Base-by-base conservation (phyloP, 768 basidiomycete genomes). In the Tubosaeta brunneosetosa region DNA sequence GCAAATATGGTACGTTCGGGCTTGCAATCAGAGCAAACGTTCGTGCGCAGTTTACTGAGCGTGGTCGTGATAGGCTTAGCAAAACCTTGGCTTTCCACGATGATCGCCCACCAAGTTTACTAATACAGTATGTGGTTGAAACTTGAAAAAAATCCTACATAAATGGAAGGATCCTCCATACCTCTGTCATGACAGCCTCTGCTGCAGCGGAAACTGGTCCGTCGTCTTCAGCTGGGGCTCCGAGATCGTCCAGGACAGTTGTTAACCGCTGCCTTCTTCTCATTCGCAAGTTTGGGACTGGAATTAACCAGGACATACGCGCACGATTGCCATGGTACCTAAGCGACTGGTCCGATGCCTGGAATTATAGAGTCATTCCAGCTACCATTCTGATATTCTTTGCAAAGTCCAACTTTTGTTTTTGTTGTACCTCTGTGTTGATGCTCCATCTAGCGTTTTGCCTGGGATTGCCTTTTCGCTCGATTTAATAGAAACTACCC, bases 401-500 rank as follows among this genome's bases (percentile, higher is more conserved):
- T 62, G 82, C 89, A 55, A 91, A 91, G 86, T 89, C 64, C 50
- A 82, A 37, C 70, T 33, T 44, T 47, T 31, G 9, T 48, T n/a
- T 22, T 3, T 19, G 33, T 40, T 27, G 11, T 37, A 19, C 42
- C 50, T 38, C 22, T 19, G 4, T 14, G 33, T 12, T 40, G 38
- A 41, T 26, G 33, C 16, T 2, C 48, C 31, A 13, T 47, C 5
- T 59, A 88, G 88, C 57, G 83, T 93, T n/a, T 76, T 94, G 16
- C 91, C 93, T 14, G 91, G 88, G 9, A 86, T 94, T 42, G 93
- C 94, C 2, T 97, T 97, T 67, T 92, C 91, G 19, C 67, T 97
- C 48, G 91, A 94, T 65, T 73, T 97, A 13, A 95, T 94, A 66
- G 90, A 94, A 67, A 93, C 91, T 0, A 93, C 92, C 1, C 77